phyloP scores from a whole-genome alignment of 257 asterid genomes.

The Petrea volubilis region DNA sequence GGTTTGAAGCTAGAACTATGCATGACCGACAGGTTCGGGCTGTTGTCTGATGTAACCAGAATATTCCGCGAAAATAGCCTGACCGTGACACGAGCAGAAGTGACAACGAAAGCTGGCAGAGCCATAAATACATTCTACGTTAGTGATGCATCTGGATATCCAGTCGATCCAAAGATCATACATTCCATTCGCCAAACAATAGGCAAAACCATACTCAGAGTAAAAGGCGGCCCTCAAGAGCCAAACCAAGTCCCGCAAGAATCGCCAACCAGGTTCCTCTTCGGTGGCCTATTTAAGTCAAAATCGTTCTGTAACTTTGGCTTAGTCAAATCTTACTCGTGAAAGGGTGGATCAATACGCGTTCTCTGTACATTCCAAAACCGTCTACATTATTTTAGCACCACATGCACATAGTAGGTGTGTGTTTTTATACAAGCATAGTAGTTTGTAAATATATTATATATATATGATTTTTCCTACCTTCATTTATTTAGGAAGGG shows the following conservation, averaged over 20 bases:
- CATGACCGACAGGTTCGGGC: slow-evolving; percentile 83
- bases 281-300: slow-evolving; percentile 78
- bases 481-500: background rate
- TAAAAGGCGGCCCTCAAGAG: slow-evolving; percentile 70
- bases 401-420: background rate
- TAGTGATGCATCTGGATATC: slow-evolving; percentile 83
- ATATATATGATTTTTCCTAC: background rate
- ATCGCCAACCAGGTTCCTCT: slow-evolving; percentile 76
- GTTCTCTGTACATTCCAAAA: slow-evolving; percentile 19
- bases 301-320: slow-evolving; percentile 77
- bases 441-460: background rate
- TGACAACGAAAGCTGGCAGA: slow-evolving; percentile 78
- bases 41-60: slow-evolving; percentile 83
- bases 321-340: slow-evolving; percentile 58
- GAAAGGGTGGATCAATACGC: slow-evolving; percentile 3
- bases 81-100: slow-evolving; percentile 89
- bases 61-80: slow-evolving; percentile 91
- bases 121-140: slow-evolving; percentile 90
- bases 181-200: slow-evolving; percentile 80
- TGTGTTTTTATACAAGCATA: background rate
- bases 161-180: slow-evolving; percentile 84
- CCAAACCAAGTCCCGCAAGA: slow-evolving; percentile 55
- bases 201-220: slow-evolving; percentile 85
- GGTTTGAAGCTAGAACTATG: slow-evolving; percentile 93
- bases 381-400: background rate